These are phyloP conservation scores for Xylaria palmicola DNA, from an alignment of 495 filamentous ascomycete species.

Conservation along the genomic window DNA sequence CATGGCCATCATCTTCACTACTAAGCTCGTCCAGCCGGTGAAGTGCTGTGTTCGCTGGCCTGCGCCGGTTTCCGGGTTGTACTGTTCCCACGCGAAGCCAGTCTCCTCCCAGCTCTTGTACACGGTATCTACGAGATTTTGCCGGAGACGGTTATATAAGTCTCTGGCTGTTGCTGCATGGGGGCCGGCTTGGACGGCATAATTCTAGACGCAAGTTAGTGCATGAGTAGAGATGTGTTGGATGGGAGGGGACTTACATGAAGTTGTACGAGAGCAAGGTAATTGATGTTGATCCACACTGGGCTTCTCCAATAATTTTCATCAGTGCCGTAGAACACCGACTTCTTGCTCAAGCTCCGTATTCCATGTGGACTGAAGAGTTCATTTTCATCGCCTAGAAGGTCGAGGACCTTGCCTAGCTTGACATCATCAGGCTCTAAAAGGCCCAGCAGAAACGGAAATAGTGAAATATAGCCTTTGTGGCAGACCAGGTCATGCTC, in stretches of 20 bases:
- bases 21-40: constrained; percentile 95
- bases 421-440: constrained; percentile 68
- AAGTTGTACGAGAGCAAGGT: constrained; percentile 79
- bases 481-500: constrained; percentile 89
- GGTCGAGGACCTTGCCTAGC: constrained; percentile 69
- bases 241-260: constrained; percentile 59
- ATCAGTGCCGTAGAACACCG: constrained; percentile 78
- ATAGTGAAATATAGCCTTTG: constrained; percentile 92
- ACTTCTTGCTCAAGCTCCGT: constrained; percentile 80
- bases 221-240: constrained; percentile 14
- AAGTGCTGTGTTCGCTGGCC: constrained; percentile 98
- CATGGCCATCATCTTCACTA: constrained; percentile 98
- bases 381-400: constrained; percentile 78
- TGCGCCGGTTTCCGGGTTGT: constrained; percentile 86
- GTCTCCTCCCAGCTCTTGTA: constrained; percentile 85
- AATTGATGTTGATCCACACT: constrained; percentile 98
- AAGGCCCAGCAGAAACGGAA: constrained; percentile 84
- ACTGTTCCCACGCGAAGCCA: constrained; percentile 98
- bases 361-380: constrained; percentile 85
- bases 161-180: constrained; percentile 66
- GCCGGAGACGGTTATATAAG: constrained; percentile 73
- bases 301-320: constrained; percentile 98
- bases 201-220: constrained; percentile 41
- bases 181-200: constrained; percentile 60
- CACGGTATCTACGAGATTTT: constrained; percentile 86